Evolutionary conservation across 1,284 basidiomycete species (phyloP).

Genomic region (Phellopilus nigrolimitatus): DNA sequence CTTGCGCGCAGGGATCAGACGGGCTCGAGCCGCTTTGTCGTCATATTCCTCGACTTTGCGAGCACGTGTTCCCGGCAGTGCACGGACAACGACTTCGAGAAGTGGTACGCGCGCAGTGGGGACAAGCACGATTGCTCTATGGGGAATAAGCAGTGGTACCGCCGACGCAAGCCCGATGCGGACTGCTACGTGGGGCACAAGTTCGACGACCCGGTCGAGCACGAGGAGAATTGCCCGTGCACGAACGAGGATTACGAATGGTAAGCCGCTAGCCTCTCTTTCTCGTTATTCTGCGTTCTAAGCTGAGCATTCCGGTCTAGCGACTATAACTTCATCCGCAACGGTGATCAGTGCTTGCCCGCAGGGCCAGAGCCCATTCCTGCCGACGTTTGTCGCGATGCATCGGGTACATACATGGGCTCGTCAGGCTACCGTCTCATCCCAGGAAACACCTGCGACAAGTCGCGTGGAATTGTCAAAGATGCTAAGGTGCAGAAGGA

Average conservation of each 20-base stretch:
- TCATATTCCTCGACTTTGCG: conserved; percentile 84
- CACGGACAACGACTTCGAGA: conserved; percentile 72
- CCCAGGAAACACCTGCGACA: conserved; percentile 87
- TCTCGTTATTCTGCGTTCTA: background rate
- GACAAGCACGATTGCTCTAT: conserved; percentile 81
- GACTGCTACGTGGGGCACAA: conserved; percentile 93
- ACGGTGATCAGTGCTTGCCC: conserved; percentile 70
- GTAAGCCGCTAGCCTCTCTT: conserved; percentile 38
- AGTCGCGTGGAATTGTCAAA: conserved; percentile 43
- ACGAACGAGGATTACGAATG: conserved; percentile 91
- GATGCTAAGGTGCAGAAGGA: conserved; percentile 64
- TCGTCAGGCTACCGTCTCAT: conserved; percentile 92
- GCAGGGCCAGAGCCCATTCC: conserved; percentile 85
- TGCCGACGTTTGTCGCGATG: conserved; percentile 63
- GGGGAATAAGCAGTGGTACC: conserved; percentile 98
- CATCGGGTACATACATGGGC: conserved; percentile 70
- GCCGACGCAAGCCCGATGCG: conserved; percentile 76
- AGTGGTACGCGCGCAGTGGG: conserved; percentile 76
- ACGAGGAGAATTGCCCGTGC: conserved; percentile 84
- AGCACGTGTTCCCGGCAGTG: conserved; percentile 70
- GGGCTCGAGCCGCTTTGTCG: conserved; percentile 60
- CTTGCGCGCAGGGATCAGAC: conserved; percentile 62
- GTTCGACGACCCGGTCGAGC: conserved; percentile 78
- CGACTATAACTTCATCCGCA: conserved; percentile 84
- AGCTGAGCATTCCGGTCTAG: conserved; percentile 39